A percentile compares a stretch with the other conserved stretches of the same genome.
Evolutionary conservation across 2,329 filamentous ascomycete genomes (phyloP).

Genomic region (Cercospora nicotianae): DNA sequence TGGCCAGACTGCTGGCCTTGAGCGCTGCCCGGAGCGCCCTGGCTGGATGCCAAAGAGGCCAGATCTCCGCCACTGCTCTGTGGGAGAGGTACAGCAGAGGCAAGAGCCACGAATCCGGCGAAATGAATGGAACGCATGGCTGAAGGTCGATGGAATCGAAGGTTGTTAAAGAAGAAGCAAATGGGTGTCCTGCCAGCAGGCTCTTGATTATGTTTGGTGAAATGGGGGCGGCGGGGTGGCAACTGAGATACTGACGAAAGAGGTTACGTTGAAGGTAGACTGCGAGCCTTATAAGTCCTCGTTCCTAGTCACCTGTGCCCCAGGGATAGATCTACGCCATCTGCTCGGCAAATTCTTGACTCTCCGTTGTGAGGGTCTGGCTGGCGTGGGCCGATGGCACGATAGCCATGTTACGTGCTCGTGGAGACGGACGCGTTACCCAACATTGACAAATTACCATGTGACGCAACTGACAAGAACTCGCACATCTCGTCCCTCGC

Average conservation of each 20-base stretch:
- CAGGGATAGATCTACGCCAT: neutral
- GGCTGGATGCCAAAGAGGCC: neutral
- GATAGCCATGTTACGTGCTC: neutral
- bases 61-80: neutral
- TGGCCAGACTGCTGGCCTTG: neutral
- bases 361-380: neutral
- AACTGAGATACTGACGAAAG: neutral
- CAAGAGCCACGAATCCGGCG: neutral
- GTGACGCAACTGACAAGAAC: neutral
- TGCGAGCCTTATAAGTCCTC: neutral
- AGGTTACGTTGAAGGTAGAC: neutral
- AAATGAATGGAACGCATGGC: conserved; percentile 1
- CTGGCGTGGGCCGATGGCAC: neutral
- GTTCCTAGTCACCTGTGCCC: neutral
- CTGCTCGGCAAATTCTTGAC: neutral
- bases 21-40: neutral
- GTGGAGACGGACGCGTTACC: neutral
- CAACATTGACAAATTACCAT: neutral
- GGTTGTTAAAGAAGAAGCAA: neutral
- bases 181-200: neutral
- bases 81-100: neutral
- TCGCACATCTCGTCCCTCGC: neutral
- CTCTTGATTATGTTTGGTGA: neutral
- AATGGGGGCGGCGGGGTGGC: neutral
- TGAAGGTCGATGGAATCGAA: neutral